phyloP scores from a whole-genome alignment of 306 rosid genomes.

The Castanea mollissima region DNA sequence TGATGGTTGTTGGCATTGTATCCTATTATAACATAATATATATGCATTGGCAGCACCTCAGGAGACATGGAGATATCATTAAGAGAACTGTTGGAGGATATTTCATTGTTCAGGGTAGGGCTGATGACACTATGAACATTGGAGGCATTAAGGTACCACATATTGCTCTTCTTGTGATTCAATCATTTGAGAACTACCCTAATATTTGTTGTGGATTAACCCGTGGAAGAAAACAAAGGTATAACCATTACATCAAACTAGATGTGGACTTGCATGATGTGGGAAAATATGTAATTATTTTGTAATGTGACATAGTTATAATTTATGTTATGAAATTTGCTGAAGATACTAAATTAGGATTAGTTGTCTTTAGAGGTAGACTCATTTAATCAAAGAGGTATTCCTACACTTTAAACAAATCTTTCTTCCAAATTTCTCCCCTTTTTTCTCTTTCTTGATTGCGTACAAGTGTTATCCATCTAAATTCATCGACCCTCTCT shows the following conservation, averaged over 20 bases:
- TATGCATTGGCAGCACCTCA: slow-evolving; percentile 49
- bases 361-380: no score
- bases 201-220: background rate
- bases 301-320: no score
- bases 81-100: slow-evolving; percentile 69
- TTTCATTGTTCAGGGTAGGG: slow-evolving; percentile 73
- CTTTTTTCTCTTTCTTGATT: no score
- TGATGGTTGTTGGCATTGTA: background rate
- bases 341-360: no score
- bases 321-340: no score
- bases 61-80: slow-evolving; percentile 89
- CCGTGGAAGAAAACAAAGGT: background rate
- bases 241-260: background rate
- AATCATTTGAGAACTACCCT: background rate
- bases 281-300: no score
- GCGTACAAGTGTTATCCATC: no score
- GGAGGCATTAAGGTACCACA: slow-evolving; percentile 86
- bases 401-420: no score
- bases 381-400: no score
- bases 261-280: no score
- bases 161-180: background rate
- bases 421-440: no score
- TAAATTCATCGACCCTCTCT: no score
- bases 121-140: slow-evolving; percentile 95
- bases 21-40: slow-evolving; percentile 16